phyloP scores from a whole-genome alignment of 257 asterid genomes.

The Echites panduratus region DNA sequence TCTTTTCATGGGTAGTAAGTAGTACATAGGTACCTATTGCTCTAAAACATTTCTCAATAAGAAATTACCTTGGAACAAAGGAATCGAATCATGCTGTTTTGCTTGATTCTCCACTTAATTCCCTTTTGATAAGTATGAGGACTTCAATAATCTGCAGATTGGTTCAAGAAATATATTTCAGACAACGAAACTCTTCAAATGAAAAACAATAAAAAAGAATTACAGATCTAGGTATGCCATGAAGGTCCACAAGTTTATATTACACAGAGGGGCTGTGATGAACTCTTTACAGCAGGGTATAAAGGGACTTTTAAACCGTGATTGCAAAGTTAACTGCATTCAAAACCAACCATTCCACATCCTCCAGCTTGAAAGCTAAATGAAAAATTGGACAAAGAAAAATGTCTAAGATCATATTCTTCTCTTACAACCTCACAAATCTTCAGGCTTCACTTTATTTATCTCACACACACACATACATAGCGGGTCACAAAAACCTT shows the following conservation, averaged over 20 bases:
- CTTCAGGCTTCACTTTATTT: not conserved
- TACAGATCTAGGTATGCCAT: not conserved
- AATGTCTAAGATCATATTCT: not conserved
- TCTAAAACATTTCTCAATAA: not conserved
- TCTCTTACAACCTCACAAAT: not conserved
- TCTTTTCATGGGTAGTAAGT: not conserved
- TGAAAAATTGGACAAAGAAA: not conserved
- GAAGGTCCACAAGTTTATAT: not conserved
- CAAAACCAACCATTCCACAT: not conserved
- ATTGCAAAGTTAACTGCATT: not conserved
- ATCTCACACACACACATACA: not conserved
- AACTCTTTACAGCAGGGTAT: not conserved
- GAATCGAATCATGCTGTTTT: constrained; percentile 29
- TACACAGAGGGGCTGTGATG: not conserved
- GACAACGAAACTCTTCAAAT: not conserved
- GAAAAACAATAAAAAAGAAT: not conserved
- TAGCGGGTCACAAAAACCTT: not conserved
- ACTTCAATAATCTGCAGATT: constrained; percentile 60
- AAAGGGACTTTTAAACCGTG: not conserved
- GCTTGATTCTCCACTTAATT: constrained; percentile 68
- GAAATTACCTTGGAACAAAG: constrained; percentile 13
- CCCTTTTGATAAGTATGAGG: constrained; percentile 72
- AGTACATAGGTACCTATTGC: not conserved
- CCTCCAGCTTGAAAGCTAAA: constrained; percentile 1
- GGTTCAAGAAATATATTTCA: constrained; percentile 11